Evolutionary conservation across 345 rosid species (phyloP).

Genomic region (Orychophragmus violaceus): DNA sequence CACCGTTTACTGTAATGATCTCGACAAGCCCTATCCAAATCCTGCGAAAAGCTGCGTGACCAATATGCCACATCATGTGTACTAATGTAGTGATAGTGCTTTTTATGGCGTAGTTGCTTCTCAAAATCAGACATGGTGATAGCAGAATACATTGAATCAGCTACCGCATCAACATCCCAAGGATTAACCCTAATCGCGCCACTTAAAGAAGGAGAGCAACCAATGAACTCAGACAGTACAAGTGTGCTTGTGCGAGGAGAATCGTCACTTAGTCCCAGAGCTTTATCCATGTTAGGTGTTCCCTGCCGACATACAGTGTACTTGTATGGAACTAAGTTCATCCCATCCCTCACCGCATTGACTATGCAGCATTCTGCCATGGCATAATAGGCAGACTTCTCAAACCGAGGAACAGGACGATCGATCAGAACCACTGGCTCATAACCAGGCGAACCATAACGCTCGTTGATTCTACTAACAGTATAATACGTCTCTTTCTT

Average conservation of each 20-base stretch:
- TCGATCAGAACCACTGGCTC: slow-evolving; percentile 47
- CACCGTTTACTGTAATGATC: slow-evolving; percentile 44
- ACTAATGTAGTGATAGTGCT: slow-evolving; percentile 48
- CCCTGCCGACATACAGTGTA: slow-evolving; percentile 46
- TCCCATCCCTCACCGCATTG: slow-evolving; percentile 48
- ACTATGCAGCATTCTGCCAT: slow-evolving; percentile 47
- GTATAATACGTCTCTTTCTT: slow-evolving; percentile 36
- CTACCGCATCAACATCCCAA: slow-evolving; percentile 42
- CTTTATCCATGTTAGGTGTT: slow-evolving; percentile 30
- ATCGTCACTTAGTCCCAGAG: slow-evolving; percentile 27
- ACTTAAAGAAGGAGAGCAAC: slow-evolving; percentile 50
- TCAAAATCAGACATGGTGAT: slow-evolving; percentile 36
- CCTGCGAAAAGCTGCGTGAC: slow-evolving; percentile 43
- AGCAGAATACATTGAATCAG: slow-evolving; percentile 37
- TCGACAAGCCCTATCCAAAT: slow-evolving; percentile 40
- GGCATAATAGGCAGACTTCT: slow-evolving; percentile 52
- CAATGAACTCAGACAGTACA: slow-evolving; percentile 46
- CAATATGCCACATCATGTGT: slow-evolving; percentile 62
- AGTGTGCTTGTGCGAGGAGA: slow-evolving; percentile 41
- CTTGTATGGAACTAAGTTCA: slow-evolving; percentile 49
- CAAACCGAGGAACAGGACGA: slow-evolving; percentile 38
- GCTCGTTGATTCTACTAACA: slow-evolving; percentile 37
- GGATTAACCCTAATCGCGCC: slow-evolving; percentile 52
- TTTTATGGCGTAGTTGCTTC: slow-evolving; percentile 36
- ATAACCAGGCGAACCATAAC: slow-evolving; percentile 34